Percentiles rank a stretch among this genome's conserved stretches.
Conservation (phyloP, 139 green algal species). For the Astrephomene gubernaculifera region DNA sequence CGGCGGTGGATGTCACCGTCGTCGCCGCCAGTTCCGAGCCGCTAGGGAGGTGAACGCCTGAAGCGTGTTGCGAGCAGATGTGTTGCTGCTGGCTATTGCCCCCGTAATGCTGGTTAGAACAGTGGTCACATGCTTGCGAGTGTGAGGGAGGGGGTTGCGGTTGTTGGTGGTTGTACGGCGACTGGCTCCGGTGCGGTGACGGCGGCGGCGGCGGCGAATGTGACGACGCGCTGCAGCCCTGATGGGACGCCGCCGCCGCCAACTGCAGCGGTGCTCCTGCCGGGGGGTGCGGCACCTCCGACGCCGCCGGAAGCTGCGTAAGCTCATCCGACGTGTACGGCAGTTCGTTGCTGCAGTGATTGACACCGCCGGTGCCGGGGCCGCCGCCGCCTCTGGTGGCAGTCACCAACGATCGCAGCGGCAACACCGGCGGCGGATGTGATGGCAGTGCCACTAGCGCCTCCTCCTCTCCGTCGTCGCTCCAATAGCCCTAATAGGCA, state of each 20-base stretch:
- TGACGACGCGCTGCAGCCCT: not conserved
- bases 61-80: no score
- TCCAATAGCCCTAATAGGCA: constrained; percentile 28
- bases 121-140: no score
- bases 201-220: not conserved
- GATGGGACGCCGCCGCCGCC: not conserved
- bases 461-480: constrained; percentile 5
- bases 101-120: no score
- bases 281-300: not conserved
- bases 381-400: no score
- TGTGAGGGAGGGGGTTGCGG: not conserved
- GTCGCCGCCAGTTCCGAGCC: not conserved
- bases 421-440: not conserved
- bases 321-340: constrained; percentile 12
- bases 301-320: not conserved
- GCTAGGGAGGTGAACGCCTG: no score
- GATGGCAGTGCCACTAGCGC: not conserved
- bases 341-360: no score
- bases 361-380: no score
- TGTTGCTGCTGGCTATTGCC: no score
- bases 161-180: not conserved
- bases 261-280: not conserved
- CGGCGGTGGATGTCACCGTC: not conserved
- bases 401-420: no score
- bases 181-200: not conserved